Percentiles rank a stretch among this genome's conserved stretches.
Evolutionary conservation across 2,329 filamentous ascomycete genomes (phyloP).

Genomic region (Talaromyces sp.): DNA sequence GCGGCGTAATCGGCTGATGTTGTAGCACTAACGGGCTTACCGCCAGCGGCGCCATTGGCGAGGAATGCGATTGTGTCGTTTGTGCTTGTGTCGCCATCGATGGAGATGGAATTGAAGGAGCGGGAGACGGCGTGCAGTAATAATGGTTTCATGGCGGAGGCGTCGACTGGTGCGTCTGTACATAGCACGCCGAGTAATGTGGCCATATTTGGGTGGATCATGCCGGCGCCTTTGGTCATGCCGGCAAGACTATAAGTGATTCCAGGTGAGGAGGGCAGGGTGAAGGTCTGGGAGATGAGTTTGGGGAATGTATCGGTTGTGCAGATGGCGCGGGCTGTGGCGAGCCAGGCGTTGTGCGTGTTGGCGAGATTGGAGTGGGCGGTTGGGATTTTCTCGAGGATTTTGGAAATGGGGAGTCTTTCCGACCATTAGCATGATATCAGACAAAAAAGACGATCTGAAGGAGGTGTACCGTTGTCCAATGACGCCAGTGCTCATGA

Average conservation of each 20-base stretch:
- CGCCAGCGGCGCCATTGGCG: slow-evolving; percentile 91
- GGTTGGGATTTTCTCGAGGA: slow-evolving; percentile 75
- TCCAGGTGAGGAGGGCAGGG: slow-evolving; percentile 73
- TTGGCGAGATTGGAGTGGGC: slow-evolving; percentile 70
- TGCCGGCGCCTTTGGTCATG: slow-evolving; percentile 96
- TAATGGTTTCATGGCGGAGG: slow-evolving; percentile 64
- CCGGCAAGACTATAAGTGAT: slow-evolving; percentile 82
- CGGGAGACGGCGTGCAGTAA: slow-evolving; percentile 73
- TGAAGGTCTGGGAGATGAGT: slow-evolving; percentile 80
- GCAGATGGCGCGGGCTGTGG: slow-evolving; percentile 86
- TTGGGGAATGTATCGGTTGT: slow-evolving; percentile 99
- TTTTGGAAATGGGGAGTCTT: slow-evolving; percentile 86
- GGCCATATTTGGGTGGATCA: slow-evolving; percentile 99
- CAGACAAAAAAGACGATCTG: not conserved
- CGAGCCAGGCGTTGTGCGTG: slow-evolving; percentile 82
- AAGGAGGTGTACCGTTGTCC: slow-evolving; percentile 73
- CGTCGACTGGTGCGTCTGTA: slow-evolving; percentile 80
- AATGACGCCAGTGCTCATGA: slow-evolving; percentile 98
- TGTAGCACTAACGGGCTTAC: slow-evolving; percentile 53
- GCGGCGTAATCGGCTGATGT: slow-evolving; percentile 61
- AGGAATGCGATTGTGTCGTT: slow-evolving; percentile 94
- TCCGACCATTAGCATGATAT: not conserved
- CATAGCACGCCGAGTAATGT: slow-evolving; percentile 88
- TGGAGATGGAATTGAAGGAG: slow-evolving; percentile 95
- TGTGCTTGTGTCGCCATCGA: slow-evolving; percentile 95